Evolutionary conservation across 352 stramenopile species (phyloP).

Genomic region (Blastocystis sp.): DNA sequence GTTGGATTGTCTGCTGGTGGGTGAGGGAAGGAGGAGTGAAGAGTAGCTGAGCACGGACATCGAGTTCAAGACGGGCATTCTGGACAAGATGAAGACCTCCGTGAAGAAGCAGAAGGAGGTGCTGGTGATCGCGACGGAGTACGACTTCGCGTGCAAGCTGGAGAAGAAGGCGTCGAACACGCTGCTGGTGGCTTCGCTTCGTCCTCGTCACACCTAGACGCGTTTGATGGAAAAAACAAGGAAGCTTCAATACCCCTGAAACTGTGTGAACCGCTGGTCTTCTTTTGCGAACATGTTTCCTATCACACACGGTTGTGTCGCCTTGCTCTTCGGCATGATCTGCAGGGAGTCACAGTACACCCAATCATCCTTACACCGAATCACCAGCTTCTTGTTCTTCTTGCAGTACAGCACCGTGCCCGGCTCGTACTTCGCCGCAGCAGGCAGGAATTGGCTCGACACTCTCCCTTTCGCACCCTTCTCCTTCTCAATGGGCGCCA

Average conservation of each 20-base stretch:
- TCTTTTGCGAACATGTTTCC: constrained; percentile 23
- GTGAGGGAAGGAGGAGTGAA: neutral
- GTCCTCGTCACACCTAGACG: neutral
- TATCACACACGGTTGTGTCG: constrained; percentile 7
- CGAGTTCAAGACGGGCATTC: neutral
- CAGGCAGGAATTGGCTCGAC: neutral
- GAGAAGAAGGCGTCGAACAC: neutral
- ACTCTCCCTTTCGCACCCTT: neutral
- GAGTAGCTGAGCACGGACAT: neutral
- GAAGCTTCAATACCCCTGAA: constrained; percentile 25
- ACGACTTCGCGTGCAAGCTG: neutral
- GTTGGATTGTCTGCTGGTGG: neutral
- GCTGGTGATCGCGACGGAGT: neutral
- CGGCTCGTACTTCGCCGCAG: constrained; percentile 3
- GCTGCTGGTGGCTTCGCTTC: neutral
- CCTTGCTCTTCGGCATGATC: constrained; percentile 48
- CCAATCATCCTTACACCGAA: constrained; percentile 56
- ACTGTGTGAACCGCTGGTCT: constrained; percentile 29
- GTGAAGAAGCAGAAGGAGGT: neutral
- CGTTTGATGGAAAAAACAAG: constrained; percentile 24
- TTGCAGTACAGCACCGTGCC: constrained; percentile 65
- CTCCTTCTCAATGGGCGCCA: constrained; percentile 13
- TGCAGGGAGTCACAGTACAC: constrained; percentile 44
- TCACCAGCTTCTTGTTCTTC: constrained; percentile 43
- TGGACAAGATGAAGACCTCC: neutral